Percentiles rank a stretch among this genome's conserved stretches.
These are phyloP conservation scores for Aureobasidium mangrovei DNA, from an alignment of 2,329 filamentous ascomycete genomes.

Conservation along the genomic window DNA sequence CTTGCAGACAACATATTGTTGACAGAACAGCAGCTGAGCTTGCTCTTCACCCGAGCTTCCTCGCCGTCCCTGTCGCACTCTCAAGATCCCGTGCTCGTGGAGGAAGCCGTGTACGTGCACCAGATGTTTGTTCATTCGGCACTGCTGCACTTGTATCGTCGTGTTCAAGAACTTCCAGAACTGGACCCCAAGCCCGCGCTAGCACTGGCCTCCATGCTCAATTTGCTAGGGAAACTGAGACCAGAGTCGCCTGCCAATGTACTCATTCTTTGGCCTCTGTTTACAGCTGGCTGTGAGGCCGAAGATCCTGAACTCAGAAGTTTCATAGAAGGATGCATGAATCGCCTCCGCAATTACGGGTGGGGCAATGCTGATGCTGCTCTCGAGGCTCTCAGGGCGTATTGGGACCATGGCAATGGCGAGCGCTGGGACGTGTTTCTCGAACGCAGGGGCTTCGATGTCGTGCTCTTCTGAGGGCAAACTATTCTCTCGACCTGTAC, in stretches of 20 bases:
- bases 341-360: background rate
- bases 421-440: slow-evolving; percentile 13
- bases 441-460: slow-evolving; percentile 7
- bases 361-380: slow-evolving; percentile 10
- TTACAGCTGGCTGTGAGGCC: slow-evolving; percentile 12
- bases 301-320: background rate
- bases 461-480: slow-evolving; percentile 2
- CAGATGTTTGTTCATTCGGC: slow-evolving; percentile 9
- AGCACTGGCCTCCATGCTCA: background rate
- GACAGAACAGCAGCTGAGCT: slow-evolving; percentile 5
- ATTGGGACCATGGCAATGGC: slow-evolving; percentile 8
- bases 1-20: slow-evolving; percentile 6
- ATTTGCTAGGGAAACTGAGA: background rate
- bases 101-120: background rate
- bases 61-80: slow-evolving; percentile 1
- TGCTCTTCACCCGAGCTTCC: background rate
- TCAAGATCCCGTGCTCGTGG: background rate
- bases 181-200: slow-evolving; percentile 3
- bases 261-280: slow-evolving; percentile 9
- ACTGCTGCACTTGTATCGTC: slow-evolving; percentile 2
- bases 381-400: background rate
- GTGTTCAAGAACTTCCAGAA: slow-evolving; percentile 3
- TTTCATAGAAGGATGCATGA: slow-evolving; percentile 4
- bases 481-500: too few species aligned
- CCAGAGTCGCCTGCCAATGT: slow-evolving; percentile 10